Evolutionary conservation across 148 eudicot genomes (phyloP).

Genomic region (Amaranthus palmeri): DNA sequence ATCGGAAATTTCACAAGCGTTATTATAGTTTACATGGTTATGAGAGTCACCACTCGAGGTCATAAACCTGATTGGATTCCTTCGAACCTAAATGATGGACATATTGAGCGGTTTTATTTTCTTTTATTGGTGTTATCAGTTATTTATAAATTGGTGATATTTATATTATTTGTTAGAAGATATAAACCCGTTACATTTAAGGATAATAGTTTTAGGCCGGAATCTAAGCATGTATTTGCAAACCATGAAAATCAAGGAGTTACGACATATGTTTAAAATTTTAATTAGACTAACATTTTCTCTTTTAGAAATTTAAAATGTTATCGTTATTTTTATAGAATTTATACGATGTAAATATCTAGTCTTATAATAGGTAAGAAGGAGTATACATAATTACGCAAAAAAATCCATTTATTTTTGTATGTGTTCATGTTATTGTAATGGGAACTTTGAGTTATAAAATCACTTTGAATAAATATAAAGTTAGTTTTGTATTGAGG

Average conservation of each 20-base stretch:
- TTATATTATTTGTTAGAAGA: slow-evolving; percentile 56
- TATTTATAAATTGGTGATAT: slow-evolving; percentile 47
- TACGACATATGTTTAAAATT: not conserved
- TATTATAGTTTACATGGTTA: slow-evolving; percentile 62
- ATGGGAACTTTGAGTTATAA: too few relatives aligned
- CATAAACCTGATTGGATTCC: slow-evolving; percentile 72
- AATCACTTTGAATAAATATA: too few relatives aligned
- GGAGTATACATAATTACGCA: too few relatives aligned
- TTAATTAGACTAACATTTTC: not conserved
- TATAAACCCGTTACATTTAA: slow-evolving; percentile 46
- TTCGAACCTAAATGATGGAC: slow-evolving; percentile 56
- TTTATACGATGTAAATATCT: too few relatives aligned
- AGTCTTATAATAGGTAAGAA: too few relatives aligned
- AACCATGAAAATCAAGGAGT: slow-evolving; percentile 2
- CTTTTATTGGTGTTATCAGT: slow-evolving; percentile 50
- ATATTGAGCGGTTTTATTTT: slow-evolving; percentile 76
- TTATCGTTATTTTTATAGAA: too few relatives aligned
- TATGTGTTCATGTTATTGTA: too few relatives aligned
- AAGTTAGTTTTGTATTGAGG: too few relatives aligned
- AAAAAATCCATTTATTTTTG: too few relatives aligned
- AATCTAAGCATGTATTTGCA: not conserved
- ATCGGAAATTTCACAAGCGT: slow-evolving; percentile 74
- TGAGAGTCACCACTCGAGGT: slow-evolving; percentile 44
- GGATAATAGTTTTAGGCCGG: slow-evolving; percentile 6
- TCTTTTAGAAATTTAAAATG: not conserved